Base-by-base conservation (phyloP, 345 rosid genomes). In the Barbarea vulgaris region DNA sequence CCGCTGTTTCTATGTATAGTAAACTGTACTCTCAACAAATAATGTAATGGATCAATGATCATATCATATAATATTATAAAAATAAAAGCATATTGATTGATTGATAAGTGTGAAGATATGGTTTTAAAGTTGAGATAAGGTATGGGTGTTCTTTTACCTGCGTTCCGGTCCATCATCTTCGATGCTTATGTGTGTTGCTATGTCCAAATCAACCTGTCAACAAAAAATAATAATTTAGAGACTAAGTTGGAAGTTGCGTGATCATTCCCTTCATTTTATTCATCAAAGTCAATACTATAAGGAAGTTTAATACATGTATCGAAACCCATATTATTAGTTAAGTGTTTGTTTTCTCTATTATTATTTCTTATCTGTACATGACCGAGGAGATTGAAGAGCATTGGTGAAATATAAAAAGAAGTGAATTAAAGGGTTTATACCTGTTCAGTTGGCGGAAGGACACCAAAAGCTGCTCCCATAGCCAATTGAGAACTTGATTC, bases 401-500 rank as follows among this genome's bases (percentile, higher is more conserved):
- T 15, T 57, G 15, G 10, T 9, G 18, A 56, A 8, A 48, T 17
- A 57, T 7, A 1, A 36, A 70, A 70, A 36, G 50, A 47, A 59
- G 36, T 24, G 31, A 33, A 18, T 34, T 24, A 2, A 34, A 56
- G 53, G 52, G 34, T 3, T 3, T 9, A 10, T 34, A 85, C 98
- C 97, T 66, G 77, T 71, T 86, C 69, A 69, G 82, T 70, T 31
- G 97, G 99, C 22, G 96, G 96, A 69, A 81, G 85, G 65, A 86
- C 86, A 64, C 99, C 99, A 39, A 95, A 95, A 76, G 97, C 97
- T 56, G 69, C 86, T 66, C 99, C 99, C 97, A 95, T 84, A 51
- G 99, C 99, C 69, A 95, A 81, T 78, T 92, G 97, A 25, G 99
- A 84, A 80, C 99, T 92, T 73, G 99, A 92, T 83, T 95, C 99